Evolutionary conservation across 1,139 yeast genomes (phyloP), one percentile per base, ranked within the genome.

Genomic region (Wickerhamomyces sp.): DNA sequence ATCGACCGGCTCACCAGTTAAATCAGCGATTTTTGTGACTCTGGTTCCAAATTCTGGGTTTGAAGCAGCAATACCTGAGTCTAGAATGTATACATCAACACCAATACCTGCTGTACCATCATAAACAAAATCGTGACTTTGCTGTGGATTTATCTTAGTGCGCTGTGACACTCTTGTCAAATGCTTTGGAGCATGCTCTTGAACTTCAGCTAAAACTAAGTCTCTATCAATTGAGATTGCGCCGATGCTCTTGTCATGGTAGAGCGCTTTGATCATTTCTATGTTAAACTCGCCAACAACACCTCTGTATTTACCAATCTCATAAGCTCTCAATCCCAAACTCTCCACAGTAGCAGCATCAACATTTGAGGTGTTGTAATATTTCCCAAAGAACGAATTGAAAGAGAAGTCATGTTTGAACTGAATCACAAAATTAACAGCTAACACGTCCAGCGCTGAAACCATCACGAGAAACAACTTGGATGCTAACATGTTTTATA

Each of bases 151-250:
- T 31, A 65, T 49, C 37, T 41, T 57, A 24, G 57, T 56, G 27
- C 58, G 49, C 44, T 67, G 72, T 7, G 77, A 71, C 5, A 74
- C 46, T 33, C 76, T 56, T 1, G 70, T 72, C 39, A 75, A 60
- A 47, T 75, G 81, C 13, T 69, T 53, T 0, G 81, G 79, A 0
- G 77, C 70, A 31, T 62, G 50, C n/a, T 58, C 56, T 43, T 68
- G 72, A 2, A 56, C 54, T 13, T 58, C 62, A 8, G 62, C 57
- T 32, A 57, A 37, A 9, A 49, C 50, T 30, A 60, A 41, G 14
- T 49, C 51, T 31, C 57, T 46, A 37, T 59, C 63, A 27, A 52
- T 45, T 12, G 63, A 56, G 22, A 60, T 56, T 3, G 59, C 47
- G 7, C 47, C 49, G 22, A 59, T 52, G 19, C 47, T 46, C 5